Conservation (phyloP, 208 protist genomes). For the Acanthamoeba rhysodes region DNA sequence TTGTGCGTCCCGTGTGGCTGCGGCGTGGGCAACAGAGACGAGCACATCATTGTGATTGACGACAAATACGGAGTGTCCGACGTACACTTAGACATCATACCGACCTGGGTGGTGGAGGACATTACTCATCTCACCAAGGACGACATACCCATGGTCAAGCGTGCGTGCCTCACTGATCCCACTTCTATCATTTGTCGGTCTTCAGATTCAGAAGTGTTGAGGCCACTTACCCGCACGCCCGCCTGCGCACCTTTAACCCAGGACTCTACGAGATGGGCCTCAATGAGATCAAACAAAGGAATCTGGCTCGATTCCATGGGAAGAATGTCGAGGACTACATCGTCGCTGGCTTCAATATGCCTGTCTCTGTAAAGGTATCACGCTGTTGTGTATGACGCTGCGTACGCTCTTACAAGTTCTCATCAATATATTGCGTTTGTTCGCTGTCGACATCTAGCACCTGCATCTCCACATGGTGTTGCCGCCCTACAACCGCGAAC, state of each 20-base stretch:
- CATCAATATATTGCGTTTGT: not conserved
- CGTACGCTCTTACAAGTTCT: too few relatives aligned
- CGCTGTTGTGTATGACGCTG: too few relatives aligned
- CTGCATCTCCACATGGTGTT: constrained; percentile 15
- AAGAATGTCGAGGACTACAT: constrained; percentile 18
- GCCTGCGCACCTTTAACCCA: not conserved
- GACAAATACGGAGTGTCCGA: constrained; percentile 5
- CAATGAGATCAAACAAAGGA: not conserved
- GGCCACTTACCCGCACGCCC: too few relatives aligned
- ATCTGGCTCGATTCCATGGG: not conserved
- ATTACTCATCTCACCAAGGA: constrained; percentile 29
- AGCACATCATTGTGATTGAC: not conserved
- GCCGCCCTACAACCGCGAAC: constrained; percentile 13
- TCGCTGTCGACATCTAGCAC: not conserved
- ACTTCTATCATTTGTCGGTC: too few relatives aligned
- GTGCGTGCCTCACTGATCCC: not conserved
- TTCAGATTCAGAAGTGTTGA: too few relatives aligned
- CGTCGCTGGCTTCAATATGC: not conserved
- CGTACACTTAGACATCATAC: constrained; percentile 2
- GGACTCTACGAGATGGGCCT: not conserved
- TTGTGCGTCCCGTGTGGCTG: too few relatives aligned
- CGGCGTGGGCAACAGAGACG: not conserved
- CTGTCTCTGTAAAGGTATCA: not conserved
- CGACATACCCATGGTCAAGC: not conserved
- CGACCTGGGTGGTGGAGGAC: not conserved